Percentiles rank a stretch among this genome's conserved stretches.
Conservation (phyloP, 2,329 filamentous ascomycete species). For the Fusarium anthophilum region DNA sequence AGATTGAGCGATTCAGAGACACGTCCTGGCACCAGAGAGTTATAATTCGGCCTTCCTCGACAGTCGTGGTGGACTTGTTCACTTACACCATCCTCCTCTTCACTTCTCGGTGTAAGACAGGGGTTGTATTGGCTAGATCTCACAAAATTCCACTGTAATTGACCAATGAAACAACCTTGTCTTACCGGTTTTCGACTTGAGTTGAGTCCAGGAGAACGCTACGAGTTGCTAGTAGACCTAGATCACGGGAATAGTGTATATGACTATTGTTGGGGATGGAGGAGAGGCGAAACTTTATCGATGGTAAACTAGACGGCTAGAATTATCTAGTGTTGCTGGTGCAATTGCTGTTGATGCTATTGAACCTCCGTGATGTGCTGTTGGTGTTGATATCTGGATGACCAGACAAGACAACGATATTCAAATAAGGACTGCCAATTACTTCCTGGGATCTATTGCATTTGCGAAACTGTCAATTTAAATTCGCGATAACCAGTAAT, state of each 20-base stretch:
- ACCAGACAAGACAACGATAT: background rate
- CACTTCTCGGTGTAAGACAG: constrained; percentile 25
- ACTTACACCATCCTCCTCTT: constrained; percentile 51
- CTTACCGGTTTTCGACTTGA: constrained; percentile 41
- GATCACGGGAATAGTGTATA: constrained; percentile 24
- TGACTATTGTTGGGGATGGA: constrained; percentile 9
- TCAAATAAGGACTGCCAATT: background rate
- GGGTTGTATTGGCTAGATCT: constrained; percentile 42
- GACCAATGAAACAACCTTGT: constrained; percentile 45
- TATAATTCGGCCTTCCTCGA: constrained; percentile 52
- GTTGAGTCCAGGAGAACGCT: constrained; percentile 19
- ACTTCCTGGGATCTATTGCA: background rate
- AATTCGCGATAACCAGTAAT: background rate
- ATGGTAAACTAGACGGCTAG: background rate
- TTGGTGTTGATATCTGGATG: constrained; percentile 12
- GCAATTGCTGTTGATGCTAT: constrained; percentile 6
- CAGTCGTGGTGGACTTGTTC: constrained; percentile 47
- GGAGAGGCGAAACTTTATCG: constrained; percentile 20
- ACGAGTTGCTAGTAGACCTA: constrained; percentile 12
- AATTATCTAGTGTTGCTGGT: constrained; percentile 4
- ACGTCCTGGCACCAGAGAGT: constrained; percentile 51
- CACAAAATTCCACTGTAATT: constrained; percentile 23
- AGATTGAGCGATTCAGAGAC: constrained; percentile 52
- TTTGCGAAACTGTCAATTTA: background rate
- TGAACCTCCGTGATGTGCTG: background rate